Evolutionary conservation across 352 stramenopile genomes (phyloP).

Genomic region (Globisporangium emineosum): DNA sequence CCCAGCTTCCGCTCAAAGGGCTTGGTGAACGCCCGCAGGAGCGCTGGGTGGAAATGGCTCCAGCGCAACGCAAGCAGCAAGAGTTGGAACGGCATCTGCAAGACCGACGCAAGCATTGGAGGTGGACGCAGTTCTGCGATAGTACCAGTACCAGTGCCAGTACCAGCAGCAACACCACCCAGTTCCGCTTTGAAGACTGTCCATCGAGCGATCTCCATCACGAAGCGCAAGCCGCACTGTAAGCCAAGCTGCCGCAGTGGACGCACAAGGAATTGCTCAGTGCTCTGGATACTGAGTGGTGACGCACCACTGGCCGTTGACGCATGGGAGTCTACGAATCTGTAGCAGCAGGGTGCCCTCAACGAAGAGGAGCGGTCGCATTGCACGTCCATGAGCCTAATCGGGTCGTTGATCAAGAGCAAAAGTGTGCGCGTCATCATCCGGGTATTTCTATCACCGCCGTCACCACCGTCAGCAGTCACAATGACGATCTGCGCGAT

Average conservation of each 20-base stretch:
- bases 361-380: not conserved
- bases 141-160: not conserved
- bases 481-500: not conserved
- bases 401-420: slow-evolving; percentile 13
- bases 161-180: not conserved
- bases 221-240: slow-evolving; percentile 56
- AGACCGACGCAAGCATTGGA: slow-evolving; percentile 33
- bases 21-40: slow-evolving; percentile 32
- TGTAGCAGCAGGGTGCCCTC: not conserved
- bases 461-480: too few relatives aligned
- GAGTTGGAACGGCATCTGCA: slow-evolving; percentile 67
- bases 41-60: slow-evolving; percentile 62
- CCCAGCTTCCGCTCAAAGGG: slow-evolving; percentile 50
- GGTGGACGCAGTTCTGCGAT: not conserved
- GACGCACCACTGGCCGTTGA: not conserved
- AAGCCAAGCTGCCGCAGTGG: slow-evolving; percentile 37
- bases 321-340: slow-evolving; percentile 4
- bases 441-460: not conserved
- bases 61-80: slow-evolving; percentile 62
- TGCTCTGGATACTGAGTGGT: not conserved
- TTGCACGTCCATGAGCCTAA: slow-evolving; percentile 6
- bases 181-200: slow-evolving; percentile 7
- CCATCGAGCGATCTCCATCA: slow-evolving; percentile 45
- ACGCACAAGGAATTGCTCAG: slow-evolving; percentile 16
- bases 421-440: slow-evolving; percentile 9